Conservation (phyloP, 768 basidiomycete species). For the Amanita inopinata region DNA sequence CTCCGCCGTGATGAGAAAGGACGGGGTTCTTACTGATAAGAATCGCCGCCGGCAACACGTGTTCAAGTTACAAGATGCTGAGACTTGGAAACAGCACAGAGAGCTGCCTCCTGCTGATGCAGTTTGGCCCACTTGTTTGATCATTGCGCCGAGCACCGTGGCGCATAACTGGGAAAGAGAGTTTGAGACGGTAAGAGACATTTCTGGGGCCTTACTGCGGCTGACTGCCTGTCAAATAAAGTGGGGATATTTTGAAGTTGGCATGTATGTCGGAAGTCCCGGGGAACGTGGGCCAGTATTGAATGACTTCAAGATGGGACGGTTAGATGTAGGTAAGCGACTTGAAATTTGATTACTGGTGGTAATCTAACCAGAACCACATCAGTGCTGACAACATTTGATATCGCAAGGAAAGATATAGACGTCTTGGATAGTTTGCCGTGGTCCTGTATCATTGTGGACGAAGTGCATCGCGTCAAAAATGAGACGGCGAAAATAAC, state of each 20-base stretch:
- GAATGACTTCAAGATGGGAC: slow-evolving; percentile 68
- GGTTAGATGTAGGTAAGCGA: slow-evolving; percentile 71
- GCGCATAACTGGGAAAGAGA: slow-evolving; percentile 88
- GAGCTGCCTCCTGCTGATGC: slow-evolving; percentile 56
- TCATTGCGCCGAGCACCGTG: slow-evolving; percentile 80
- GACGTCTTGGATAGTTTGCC: slow-evolving; percentile 55
- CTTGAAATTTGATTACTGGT: neutral
- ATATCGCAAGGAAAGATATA: slow-evolving; percentile 64
- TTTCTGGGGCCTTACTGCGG: neutral
- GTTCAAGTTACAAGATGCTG: slow-evolving; percentile 51
- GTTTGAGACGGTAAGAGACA: slow-evolving; percentile 53
- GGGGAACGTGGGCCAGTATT: slow-evolving; percentile 49
- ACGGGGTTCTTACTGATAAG: slow-evolving; percentile 53
- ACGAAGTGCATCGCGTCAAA: slow-evolving; percentile 89
- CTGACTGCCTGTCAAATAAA: slow-evolving; percentile 19
- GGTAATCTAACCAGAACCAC: neutral
- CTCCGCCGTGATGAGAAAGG: slow-evolving; percentile 85
- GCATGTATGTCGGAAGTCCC: slow-evolving; percentile 47
- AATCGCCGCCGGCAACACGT: slow-evolving; percentile 59
- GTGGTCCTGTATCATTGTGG: slow-evolving; percentile 70
- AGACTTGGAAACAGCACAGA: slow-evolving; percentile 41
- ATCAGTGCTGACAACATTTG: slow-evolving; percentile 78
- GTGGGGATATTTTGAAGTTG: slow-evolving; percentile 96
- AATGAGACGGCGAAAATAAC: slow-evolving; percentile 62
- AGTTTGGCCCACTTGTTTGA: slow-evolving; percentile 80